phyloP scores from a whole-genome alignment of 306 rosid genomes.

The Cucurbita ficifolia region DNA sequence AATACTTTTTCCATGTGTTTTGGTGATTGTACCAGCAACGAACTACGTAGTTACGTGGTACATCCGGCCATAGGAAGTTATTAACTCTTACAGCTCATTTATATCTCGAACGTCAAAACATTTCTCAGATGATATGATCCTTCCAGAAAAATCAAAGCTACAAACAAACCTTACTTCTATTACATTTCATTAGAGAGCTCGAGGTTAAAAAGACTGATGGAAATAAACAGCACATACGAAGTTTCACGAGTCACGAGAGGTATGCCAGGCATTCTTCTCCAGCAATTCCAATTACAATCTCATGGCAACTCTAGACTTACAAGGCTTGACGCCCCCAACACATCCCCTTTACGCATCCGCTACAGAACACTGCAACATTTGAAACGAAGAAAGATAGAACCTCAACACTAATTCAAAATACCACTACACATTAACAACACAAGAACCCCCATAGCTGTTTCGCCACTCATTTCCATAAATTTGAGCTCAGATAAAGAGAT shows the following conservation, averaged over 20 bases:
- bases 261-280: constrained; percentile 29
- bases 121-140: not conserved
- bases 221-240: constrained; percentile 27
- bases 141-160: not conserved
- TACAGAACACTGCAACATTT: constrained; percentile 1
- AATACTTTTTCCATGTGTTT: not conserved
- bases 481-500: not conserved
- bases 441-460: not conserved
- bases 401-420: not conserved
- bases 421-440: not conserved
- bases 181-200: not conserved
- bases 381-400: not conserved
- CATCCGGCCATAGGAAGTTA: not conserved
- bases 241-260: constrained; percentile 21
- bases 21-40: not conserved
- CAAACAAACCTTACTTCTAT: not conserved
- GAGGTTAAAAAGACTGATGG: not conserved
- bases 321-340: constrained; percentile 4
- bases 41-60: not conserved
- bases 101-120: not conserved
- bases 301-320: constrained; percentile 1
- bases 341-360: not conserved
- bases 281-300: not conserved
- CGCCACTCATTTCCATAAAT: not conserved
- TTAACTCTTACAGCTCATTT: not conserved